Conservation (phyloP, 2,329 filamentous ascomycete species). For the Camillea tinctor region DNA sequence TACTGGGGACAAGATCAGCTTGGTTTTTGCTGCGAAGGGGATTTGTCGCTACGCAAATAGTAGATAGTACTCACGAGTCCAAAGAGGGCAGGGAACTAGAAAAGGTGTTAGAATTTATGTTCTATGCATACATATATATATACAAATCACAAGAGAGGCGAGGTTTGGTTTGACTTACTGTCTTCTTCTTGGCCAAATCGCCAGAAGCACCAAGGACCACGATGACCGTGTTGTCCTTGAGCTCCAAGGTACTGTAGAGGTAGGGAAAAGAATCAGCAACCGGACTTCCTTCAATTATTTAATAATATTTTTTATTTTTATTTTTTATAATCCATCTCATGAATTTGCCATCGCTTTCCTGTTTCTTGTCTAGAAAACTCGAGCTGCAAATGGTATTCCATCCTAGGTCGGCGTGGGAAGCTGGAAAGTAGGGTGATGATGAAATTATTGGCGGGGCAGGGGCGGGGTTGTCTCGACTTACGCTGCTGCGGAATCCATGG, state of each 20-base stretch:
- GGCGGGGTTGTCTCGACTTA: conserved; percentile 32
- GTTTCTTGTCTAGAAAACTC: neutral
- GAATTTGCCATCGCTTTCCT: neutral
- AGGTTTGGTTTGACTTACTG: conserved; percentile 53
- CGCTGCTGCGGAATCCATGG: conserved; percentile 32
- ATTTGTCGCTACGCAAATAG: conserved; percentile 5
- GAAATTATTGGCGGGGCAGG: conserved; percentile 31
- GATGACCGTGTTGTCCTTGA: conserved; percentile 98
- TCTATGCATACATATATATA: too few species aligned
- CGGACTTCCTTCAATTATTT: conserved; percentile 16
- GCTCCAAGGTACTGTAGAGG: conserved; percentile 83
- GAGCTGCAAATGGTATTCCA: conserved; percentile 12
- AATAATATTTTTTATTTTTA: too few species aligned
- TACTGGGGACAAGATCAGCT: conserved; percentile 58
- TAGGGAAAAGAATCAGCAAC: conserved; percentile 35
- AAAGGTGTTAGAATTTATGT: neutral
- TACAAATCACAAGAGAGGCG: neutral
- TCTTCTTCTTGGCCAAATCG: conserved; percentile 99
- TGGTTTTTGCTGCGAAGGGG: neutral
- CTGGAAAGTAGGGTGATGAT: conserved; percentile 19
- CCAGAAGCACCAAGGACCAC: conserved; percentile 95
- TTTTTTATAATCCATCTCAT: conserved; percentile 1
- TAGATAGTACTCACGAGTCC: conserved; percentile 72
- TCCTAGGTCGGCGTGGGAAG: conserved; percentile 3
- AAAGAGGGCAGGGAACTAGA: conserved; percentile 91